Base-by-base conservation (phyloP, 371 early-diverging fungal genomes). In the Mucor circinelloides region DNA sequence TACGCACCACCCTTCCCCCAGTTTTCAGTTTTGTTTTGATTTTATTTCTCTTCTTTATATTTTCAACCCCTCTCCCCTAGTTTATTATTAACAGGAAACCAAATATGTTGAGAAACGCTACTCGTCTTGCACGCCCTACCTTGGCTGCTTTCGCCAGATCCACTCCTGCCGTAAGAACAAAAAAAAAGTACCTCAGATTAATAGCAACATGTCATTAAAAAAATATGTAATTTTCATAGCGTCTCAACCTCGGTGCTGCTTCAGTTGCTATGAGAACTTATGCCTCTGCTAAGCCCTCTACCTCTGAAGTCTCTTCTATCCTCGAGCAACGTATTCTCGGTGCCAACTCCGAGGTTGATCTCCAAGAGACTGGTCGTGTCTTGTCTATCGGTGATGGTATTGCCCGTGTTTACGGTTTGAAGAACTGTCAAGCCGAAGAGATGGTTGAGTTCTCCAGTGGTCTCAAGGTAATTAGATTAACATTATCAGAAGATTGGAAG, bases 321-420 rank as follows among this genome's bases (percentile, higher is more conserved):
- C 89, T 95, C 58, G 95, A 97, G 86, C 92, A 95, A 79, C 91
- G 97, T 70, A 97, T 97, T 80, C 87, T 92, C 60, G 95, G 96
- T 68, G 85, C 92, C 69, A 80, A 85, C 81, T 78, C 85, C 72
- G 84, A 86, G 73, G 88, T 89, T 71, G 95, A 97, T 77, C 89
- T 97, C 72, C 92, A 95, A 80, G 97, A 97, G 86, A 97, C 97
- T 64, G 98, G 98, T 68, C 94, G 97, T 79, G 98, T 98, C 69
- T 87, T 98, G 82, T 96, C 97, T 77, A 95, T 98, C 77, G 97
- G 98, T 91, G 98, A 98, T 86, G 98, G 98, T 95, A 97, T 98
- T 86, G 98, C 97, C 71, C 96, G 97, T 91, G 96, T 98, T 72
- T 97, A 96, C 67, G 98, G 98, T 68, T 88, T 98, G 81, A 94